These are phyloP conservation scores for Fusarium pseudocircinatum DNA, from an alignment of 2,329 filamentous ascomycete genomes.

Conservation along the genomic window DNA sequence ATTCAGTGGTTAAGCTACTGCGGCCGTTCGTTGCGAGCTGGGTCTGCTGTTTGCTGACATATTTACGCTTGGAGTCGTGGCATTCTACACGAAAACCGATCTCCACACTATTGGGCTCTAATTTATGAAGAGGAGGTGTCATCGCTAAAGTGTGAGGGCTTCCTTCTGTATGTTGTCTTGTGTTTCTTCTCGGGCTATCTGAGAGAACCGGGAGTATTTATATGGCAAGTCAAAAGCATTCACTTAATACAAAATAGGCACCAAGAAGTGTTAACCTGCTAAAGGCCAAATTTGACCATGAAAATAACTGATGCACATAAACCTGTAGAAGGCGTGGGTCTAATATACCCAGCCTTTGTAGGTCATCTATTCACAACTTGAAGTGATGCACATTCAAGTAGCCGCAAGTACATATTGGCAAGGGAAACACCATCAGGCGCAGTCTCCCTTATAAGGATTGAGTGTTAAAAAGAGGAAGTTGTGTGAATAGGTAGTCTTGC, in stretches of 20 bases:
- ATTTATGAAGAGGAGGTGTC: accelerated
- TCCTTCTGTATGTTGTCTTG: neutral
- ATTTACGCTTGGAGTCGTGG: accelerated
- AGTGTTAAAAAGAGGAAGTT: too few species aligned
- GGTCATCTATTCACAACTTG: neutral
- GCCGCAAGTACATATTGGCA: neutral
- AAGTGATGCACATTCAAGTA: neutral
- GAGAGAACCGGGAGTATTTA: neutral
- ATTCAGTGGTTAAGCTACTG: neutral
- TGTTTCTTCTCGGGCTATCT: neutral
- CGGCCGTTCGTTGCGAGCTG: neutral
- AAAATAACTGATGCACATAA: too few species aligned
- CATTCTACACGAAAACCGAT: neutral
- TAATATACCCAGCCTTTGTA: neutral
- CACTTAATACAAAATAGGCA: neutral
- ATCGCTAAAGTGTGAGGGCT: neutral
- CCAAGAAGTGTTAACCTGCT: neutral
- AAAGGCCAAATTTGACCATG: neutral
- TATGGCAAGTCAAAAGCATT: neutral
- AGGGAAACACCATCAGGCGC: neutral
- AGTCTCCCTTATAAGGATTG: neutral
- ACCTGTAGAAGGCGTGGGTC: too few species aligned
- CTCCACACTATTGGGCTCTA: neutral
- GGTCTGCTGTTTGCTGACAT: neutral
- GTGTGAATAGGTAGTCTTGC: neutral